Evolutionary conservation across 2,329 filamentous ascomycete genomes (phyloP).

Genomic region (Scedosporium boydii): DNA sequence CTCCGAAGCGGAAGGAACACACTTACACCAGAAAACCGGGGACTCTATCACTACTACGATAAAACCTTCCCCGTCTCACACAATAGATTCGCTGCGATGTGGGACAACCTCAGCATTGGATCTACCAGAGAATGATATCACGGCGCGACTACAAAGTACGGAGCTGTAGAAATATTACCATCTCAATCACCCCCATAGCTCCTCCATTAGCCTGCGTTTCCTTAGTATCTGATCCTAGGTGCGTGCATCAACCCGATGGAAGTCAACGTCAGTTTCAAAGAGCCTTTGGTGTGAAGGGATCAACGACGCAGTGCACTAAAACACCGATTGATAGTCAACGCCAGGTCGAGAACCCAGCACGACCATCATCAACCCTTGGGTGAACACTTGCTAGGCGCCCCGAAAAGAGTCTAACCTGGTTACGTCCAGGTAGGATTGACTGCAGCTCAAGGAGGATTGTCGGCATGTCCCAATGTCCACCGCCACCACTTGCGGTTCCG

Average conservation of each 20-base stretch:
- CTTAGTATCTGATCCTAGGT: no score
- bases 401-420: not conserved
- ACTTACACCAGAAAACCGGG: not conserved
- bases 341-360: not conserved
- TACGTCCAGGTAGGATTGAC: not conserved
- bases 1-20: not conserved
- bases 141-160: no score
- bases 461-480: not conserved
- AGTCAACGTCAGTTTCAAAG: no score
- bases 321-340: not conserved
- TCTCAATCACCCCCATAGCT: no score
- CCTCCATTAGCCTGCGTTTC: no score
- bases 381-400: not conserved
- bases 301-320: not conserved
- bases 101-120: no score
- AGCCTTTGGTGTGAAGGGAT: not conserved
- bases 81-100: not conserved
- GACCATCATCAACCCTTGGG: not conserved
- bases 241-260: no score
- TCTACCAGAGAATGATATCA: no score
- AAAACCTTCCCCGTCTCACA: not conserved
- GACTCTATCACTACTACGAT: not conserved
- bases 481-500: not conserved
- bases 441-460: not conserved
- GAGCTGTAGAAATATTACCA: no score